Base-by-base conservation (phyloP, 257 asterid genomes). In the Nicotiana noctiflora region DNA sequence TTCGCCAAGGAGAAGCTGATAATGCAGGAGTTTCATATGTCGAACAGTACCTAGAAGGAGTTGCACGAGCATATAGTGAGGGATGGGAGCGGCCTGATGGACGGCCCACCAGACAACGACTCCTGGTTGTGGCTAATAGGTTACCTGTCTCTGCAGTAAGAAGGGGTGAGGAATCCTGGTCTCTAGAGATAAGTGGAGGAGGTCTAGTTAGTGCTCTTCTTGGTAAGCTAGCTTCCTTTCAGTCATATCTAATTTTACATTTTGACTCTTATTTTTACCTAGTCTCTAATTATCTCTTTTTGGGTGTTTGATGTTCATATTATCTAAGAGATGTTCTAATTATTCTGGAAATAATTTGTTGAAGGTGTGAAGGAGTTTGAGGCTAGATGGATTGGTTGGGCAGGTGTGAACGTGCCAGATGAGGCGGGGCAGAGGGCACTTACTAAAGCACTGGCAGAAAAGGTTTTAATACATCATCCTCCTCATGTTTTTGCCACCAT, bases 301-400 rank as follows among this genome's bases (percentile, higher is more conserved):
- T 34, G 27, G 44, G 32, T 6, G 8, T 55, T 81, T n/a, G 25
- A 29, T 32, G 27, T 19, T 65, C 53, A 75, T 77, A 51, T 29
- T 77, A 21, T 21, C 15, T 40, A 60, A 55, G 19, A 75, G 40
- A 40, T 14, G 46, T 40, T 70, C 79, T 86, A 81, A 82, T 86
- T 66, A 25, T 62, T 82, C 23, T 65, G 29, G 61, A 31, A 79
- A 40, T 77, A 67, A 62, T 64, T 83, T 76, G 49, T 53, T 81
- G 80, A 79, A 94, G 98, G 98, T 79, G 94, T 94, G 66, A 90
- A 89, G 90, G 97, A 93, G 84, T 89, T 94, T 81, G 98, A 94
- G 89, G 96, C 97, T 11, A 90, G 92, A 82, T 94, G 98, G 98
- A 94, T 94, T 79, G 98, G 98, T 79, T 94, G 98, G 98, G 97